phyloP scores from a whole-genome alignment of 2,329 filamentous ascomycete genomes.

The Lachnellula cervina region DNA sequence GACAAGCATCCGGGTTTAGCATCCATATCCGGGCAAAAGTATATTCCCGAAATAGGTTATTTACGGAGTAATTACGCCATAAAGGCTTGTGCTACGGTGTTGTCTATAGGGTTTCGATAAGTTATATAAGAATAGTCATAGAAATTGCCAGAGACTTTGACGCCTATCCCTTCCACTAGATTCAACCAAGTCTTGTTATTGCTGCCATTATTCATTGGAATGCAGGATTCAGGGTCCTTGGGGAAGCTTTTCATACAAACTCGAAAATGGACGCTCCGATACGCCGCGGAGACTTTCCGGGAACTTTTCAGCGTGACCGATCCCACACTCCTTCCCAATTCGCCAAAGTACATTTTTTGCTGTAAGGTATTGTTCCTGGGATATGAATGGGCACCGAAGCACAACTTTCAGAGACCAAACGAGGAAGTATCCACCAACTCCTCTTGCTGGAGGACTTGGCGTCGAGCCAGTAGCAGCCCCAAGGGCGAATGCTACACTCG shows the following conservation, averaged over 20 bases:
- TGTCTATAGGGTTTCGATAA: too few relatives aligned
- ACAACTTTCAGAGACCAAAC: conserved; percentile 9
- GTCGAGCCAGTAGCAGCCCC: background rate
- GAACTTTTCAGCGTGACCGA: conserved; percentile 5
- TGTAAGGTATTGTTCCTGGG: background rate
- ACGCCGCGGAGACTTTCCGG: background rate
- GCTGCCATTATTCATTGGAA: too few relatives aligned
- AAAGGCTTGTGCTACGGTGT: too few relatives aligned
- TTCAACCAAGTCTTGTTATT: too few relatives aligned
- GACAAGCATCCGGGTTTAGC: background rate
- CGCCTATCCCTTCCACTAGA: too few relatives aligned
- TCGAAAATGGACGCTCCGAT: too few relatives aligned
- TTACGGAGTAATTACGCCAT: too few relatives aligned
- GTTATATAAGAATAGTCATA: too few relatives aligned
- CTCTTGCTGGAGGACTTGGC: background rate
- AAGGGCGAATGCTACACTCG: conserved; percentile 9
- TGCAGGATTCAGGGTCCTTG: too few relatives aligned
- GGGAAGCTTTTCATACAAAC: too few relatives aligned
- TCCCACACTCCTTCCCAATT: conserved; percentile 7
- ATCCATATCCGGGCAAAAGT: background rate
- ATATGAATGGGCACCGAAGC: conserved; percentile 5
- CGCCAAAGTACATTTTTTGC: conserved; percentile 1
- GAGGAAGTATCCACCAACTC: conserved; percentile 10
- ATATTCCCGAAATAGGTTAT: background rate
- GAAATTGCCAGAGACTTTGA: too few relatives aligned